Percentiles rank a stretch among this genome's conserved stretches.
These are phyloP conservation scores for Coprinopsis cinerea DNA, from an alignment of 768 basidiomycete genomes.

Conservation along the genomic window DNA sequence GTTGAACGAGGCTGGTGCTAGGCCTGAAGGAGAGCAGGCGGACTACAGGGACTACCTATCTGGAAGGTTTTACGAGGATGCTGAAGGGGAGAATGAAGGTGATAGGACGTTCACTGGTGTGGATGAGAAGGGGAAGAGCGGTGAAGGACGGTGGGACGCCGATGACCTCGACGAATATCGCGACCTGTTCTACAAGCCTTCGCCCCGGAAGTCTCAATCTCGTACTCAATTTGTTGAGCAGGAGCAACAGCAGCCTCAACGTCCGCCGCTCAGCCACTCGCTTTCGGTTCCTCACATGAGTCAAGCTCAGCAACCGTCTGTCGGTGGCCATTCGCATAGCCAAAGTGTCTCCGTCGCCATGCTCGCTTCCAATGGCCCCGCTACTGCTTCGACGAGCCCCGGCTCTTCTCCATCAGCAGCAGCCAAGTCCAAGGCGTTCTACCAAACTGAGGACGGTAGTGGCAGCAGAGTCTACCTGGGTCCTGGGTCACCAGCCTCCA, in stretches of 20 bases:
- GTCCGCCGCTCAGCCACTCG: not conserved
- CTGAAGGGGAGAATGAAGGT: not conserved
- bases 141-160: not conserved
- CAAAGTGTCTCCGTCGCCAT: not conserved
- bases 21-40: not conserved
- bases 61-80: not conserved
- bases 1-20: not conserved
- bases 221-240: too few relatives aligned
- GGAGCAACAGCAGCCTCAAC: too few relatives aligned
- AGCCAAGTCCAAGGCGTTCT: not conserved
- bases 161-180: not conserved
- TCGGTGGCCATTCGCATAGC: not conserved
- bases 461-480: not conserved
- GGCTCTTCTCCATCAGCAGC: not conserved
- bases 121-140: not conserved
- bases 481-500: not conserved
- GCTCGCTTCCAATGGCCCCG: not conserved
- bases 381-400: not conserved
- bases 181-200: constrained; percentile 1
- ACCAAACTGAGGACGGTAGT: not conserved
- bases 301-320: not conserved
- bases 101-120: not conserved
- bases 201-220: not conserved
- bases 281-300: not conserved
- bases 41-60: constrained; percentile 2